Base-by-base conservation (phyloP, 2,329 filamentous ascomycete species). In the Pseudogymnoascus destructans region DNA sequence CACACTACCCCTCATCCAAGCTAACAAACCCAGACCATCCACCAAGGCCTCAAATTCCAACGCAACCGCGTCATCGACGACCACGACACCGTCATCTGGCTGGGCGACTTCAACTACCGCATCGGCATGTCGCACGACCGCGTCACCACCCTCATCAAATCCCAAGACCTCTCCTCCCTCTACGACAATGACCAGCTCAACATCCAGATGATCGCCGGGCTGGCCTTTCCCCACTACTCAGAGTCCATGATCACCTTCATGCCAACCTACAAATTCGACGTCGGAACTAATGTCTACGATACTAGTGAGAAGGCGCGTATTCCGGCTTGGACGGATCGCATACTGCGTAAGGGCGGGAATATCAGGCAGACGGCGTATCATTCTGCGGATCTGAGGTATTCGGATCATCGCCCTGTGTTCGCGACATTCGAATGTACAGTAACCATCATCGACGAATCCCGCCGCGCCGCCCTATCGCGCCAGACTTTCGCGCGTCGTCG, bases 61-160 rank as follows among this genome's bases (percentile, higher is more conserved):
- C 81, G 89, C 58, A 95, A 96, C 66, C 79, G 90, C 59, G 81
- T 86, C 4, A 97, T 98, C 62, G 89, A 93, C 65, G 87, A 97
- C 69, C 93, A 98, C 68, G 89, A 86, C 63, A 79, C 87, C 19
- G 85, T 97, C 33, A 85, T 96, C 57, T 98, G 93, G 92, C 79
- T 96, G 40, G 93, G 93, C 4, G 93, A 98, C 70, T 98, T 98
- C 75, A 98, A 98, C 69, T 98, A 98, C 71, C 86, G 93, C 15
- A 95, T 98, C 65, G 92, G 91, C 1, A 77, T 97, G 59, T 79
- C 79, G 46, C 83, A 89, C 63, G 89, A 95, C 36, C 84, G 79
- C 60, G 88, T 89, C 6, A 85, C 87, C 63, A 79, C 84, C 30
- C 74, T 95, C 8, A 82, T 95, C 58, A 80, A 85, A 65, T 78